These are phyloP conservation scores for Lophium mytilinum DNA, from an alignment of 495 filamentous ascomycete genomes.

Conservation along the genomic window DNA sequence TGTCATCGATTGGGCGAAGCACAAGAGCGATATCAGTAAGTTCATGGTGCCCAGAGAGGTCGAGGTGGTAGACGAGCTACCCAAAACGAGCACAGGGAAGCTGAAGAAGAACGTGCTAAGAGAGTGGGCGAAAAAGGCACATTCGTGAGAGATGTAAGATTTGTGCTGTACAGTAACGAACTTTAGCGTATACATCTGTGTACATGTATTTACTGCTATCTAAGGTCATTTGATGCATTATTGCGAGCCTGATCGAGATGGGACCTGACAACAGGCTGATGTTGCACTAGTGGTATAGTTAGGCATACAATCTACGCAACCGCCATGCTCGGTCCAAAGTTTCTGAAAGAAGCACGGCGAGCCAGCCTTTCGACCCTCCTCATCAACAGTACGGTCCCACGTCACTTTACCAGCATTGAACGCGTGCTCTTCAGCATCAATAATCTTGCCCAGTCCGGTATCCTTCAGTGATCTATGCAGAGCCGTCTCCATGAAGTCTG, in stretches of 20 bases:
- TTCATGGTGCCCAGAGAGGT: conserved; percentile 97
- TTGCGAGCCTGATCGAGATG: no score
- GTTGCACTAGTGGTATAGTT: no score
- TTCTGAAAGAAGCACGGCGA: no score
- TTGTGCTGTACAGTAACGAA: no score
- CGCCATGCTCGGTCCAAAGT: no score
- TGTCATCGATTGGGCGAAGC: conserved; percentile 79
- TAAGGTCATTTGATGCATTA: no score
- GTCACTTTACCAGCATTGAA: not conserved
- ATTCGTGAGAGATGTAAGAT: not conserved
- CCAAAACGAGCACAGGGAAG: conserved; percentile 96
- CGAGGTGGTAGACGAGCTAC: conserved; percentile 76
- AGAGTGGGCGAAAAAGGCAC: conserved; percentile 65
- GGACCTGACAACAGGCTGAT: no score
- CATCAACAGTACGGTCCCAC: no score
- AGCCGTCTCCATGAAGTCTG: not conserved
- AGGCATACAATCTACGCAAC: no score
- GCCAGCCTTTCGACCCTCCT: no score
- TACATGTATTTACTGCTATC: no score
- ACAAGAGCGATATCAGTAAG: conserved; percentile 67
- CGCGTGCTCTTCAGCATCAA: not conserved
- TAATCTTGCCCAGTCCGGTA: not conserved
- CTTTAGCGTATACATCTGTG: no score
- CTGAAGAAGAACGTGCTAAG: conserved; percentile 89
- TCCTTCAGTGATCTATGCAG: not conserved